Evolutionary conservation across 2,329 filamentous ascomycete genomes (phyloP).

Genomic region (Mollisia scopiformis): DNA sequence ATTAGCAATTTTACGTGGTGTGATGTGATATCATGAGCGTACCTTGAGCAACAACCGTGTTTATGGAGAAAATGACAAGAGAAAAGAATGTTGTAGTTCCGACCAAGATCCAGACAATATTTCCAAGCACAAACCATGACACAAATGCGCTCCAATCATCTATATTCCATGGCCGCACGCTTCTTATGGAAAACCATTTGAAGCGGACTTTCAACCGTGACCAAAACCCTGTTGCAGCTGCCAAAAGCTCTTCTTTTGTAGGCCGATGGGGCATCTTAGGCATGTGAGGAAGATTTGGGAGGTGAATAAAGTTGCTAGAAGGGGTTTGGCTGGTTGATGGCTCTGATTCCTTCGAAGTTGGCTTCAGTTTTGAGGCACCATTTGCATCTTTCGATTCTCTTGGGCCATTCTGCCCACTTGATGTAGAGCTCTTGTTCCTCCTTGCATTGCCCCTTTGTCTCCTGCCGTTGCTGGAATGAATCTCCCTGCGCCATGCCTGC

Average conservation of each 20-base stretch:
- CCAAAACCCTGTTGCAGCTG: constrained; percentile 91
- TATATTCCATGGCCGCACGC: constrained; percentile 89
- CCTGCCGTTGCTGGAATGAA: constrained; percentile 33
- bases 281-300: constrained; percentile 57
- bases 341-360: constrained; percentile 19
- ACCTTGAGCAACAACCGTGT: constrained; percentile 95
- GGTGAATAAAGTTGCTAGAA: constrained; percentile 57
- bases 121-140: constrained; percentile 93
- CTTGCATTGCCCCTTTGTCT: constrained; percentile 27
- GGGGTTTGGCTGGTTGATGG: constrained; percentile 28
- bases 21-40: constrained; percentile 34
- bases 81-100: constrained; percentile 98
- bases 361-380: too few relatives aligned
- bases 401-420: constrained; percentile 27
- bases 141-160: constrained; percentile 96
- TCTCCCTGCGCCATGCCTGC: constrained; percentile 32
- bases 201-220: constrained; percentile 87
- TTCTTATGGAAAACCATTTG: constrained; percentile 97
- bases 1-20: constrained; percentile 30
- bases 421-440: constrained; percentile 37
- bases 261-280: constrained; percentile 83
- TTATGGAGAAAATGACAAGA: constrained; percentile 85
- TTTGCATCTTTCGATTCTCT: constrained; percentile 21
- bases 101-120: constrained; percentile 93
- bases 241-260: constrained; percentile 89